Percentiles rank a stretch among this genome's conserved stretches.
These are phyloP conservation scores for Cylindrodendrum hubeiense DNA, from an alignment of 2,329 filamentous ascomycete genomes.

Conservation along the genomic window DNA sequence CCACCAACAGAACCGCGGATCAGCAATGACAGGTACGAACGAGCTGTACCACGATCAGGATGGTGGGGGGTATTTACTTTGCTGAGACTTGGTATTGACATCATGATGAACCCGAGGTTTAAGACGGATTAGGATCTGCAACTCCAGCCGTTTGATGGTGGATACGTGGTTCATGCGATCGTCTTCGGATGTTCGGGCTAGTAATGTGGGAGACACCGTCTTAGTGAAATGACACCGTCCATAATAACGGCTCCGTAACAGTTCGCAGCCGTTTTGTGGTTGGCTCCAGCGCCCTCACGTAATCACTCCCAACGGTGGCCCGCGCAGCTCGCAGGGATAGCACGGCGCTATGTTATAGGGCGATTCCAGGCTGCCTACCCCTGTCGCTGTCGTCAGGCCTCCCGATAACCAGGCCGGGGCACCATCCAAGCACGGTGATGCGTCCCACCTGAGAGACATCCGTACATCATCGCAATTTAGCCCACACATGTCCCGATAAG, in stretches of 20 bases:
- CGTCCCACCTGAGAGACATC: constrained; percentile 11
- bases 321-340: not conserved
- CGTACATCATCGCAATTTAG: constrained; percentile 16
- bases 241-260: not conserved
- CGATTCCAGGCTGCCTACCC: constrained; percentile 12
- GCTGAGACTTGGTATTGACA: too few relatives aligned
- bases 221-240: not conserved
- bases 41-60: too few relatives aligned
- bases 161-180: too few relatives aligned
- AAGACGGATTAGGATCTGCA: too few relatives aligned
- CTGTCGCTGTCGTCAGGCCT: constrained; percentile 24
- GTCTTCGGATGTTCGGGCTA: not conserved
- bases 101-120: too few relatives aligned
- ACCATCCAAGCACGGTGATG: constrained; percentile 16
- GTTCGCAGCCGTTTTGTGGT: not conserved
- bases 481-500: constrained; percentile 21
- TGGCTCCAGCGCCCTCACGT: not conserved
- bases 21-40: too few relatives aligned
- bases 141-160: too few relatives aligned
- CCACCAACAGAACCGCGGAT: too few relatives aligned
- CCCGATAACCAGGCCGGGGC: constrained; percentile 15
- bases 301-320: not conserved
- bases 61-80: too few relatives aligned
- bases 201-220: not conserved
- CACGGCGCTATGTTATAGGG: constrained; percentile 21